A percentile compares a stretch with the other conserved stretches of the same genome.
Evolutionary conservation across 2,329 filamentous ascomycete species (phyloP).

Genomic region (Hypoxylon sp.): DNA sequence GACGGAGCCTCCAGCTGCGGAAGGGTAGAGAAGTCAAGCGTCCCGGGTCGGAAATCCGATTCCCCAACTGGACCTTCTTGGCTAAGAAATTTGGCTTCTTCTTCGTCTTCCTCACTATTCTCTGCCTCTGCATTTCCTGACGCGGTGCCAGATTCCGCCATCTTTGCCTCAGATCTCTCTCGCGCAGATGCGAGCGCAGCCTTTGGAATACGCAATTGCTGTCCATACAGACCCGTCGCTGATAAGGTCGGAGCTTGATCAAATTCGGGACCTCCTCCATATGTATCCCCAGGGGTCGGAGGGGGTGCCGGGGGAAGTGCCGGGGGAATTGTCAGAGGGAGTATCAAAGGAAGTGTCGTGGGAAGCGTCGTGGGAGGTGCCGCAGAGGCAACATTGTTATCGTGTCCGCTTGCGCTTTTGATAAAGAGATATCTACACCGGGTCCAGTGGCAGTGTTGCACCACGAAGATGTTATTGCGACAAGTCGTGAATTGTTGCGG

Average conservation of each 20-base stretch:
- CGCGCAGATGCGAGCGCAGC: conserved; percentile 45
- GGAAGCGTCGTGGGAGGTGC: too few species aligned
- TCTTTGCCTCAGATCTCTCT: not conserved
- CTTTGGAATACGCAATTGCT: conserved; percentile 44
- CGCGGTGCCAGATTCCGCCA: conserved; percentile 12
- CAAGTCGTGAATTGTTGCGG: conserved; percentile 68
- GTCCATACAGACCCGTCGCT: conserved; percentile 23
- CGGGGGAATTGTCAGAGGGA: too few species aligned
- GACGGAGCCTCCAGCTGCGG: conserved; percentile 70
- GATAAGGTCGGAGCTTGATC: conserved; percentile 35
- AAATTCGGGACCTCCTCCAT: conserved; percentile 26
- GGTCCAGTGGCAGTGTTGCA: conserved; percentile 83
- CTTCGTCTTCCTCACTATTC: conserved; percentile 57
- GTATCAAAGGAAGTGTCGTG: too few species aligned
- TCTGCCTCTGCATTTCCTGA: conserved; percentile 32
- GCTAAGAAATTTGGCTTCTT: conserved; percentile 51
- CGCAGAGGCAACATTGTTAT: too few species aligned
- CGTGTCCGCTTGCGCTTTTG: not conserved
- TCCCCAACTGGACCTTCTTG: conserved; percentile 45
- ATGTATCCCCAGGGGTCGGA: not conserved
- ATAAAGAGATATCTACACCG: conserved; percentile 86
- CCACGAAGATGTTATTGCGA: conserved; percentile 71
- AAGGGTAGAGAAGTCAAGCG: conserved; percentile 67
- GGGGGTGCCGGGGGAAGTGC: too few species aligned
- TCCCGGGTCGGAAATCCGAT: conserved; percentile 70